These are phyloP conservation scores for Paramecium biaurelia DNA, from an alignment of 73 alveolate species.

Conservation along the genomic window DNA sequence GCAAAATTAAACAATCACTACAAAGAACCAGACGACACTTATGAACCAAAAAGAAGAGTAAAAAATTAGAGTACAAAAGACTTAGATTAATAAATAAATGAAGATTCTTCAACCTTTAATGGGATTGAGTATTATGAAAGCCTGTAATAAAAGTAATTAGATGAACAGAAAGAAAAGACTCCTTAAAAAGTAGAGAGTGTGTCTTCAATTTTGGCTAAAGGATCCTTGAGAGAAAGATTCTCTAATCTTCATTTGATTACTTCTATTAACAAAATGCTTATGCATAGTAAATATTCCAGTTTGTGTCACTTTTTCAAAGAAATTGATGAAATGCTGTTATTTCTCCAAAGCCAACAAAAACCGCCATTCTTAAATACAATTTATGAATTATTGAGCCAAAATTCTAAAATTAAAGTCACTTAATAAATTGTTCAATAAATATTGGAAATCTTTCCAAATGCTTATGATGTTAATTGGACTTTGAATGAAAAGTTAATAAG, in stretches of 20 bases:
- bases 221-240: not conserved
- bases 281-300: not conserved
- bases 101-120: not conserved
- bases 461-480: not conserved
- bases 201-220: not conserved
- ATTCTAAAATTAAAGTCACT: not conserved
- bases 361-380: conserved; percentile 2
- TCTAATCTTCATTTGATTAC: not conserved
- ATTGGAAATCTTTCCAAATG: not conserved
- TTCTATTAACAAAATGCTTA: not conserved
- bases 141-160: not conserved
- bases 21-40: not conserved
- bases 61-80: not conserved
- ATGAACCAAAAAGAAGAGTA: not conserved
- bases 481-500: not conserved
- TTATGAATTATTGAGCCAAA: not conserved
- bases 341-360: not conserved
- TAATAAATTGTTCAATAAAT: not conserved
- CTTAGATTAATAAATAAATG: not conserved
- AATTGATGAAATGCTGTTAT: not conserved
- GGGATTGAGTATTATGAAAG: not conserved
- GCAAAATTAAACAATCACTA: not conserved
- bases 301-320: not conserved
- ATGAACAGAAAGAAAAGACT: not conserved
- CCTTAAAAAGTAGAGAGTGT: not conserved